A percentile compares a stretch with the other conserved stretches of the same genome.
Evolutionary conservation across 2,329 filamentous ascomycete genomes (phyloP).

Genomic region (Pestalotiopsis sp.): DNA sequence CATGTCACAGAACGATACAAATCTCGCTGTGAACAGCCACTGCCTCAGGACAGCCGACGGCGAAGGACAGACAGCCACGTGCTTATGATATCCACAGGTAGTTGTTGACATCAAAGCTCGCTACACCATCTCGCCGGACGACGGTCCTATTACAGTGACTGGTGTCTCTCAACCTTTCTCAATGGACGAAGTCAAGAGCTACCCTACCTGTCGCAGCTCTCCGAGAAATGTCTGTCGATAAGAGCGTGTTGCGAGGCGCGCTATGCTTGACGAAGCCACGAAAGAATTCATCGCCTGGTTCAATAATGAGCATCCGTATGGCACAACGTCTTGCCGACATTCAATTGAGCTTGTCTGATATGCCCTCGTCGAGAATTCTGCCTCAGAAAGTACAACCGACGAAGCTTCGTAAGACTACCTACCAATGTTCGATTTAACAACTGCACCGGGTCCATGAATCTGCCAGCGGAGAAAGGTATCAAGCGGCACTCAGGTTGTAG

Average conservation of each 20-base stretch:
- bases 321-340: slow-evolving; percentile 12
- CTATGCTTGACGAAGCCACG: slow-evolving; percentile 63
- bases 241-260: slow-evolving; percentile 61
- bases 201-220: slow-evolving; percentile 62
- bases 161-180: slow-evolving; percentile 50
- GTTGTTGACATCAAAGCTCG: slow-evolving; percentile 57
- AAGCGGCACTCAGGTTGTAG: slow-evolving; percentile 24
- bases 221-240: slow-evolving; percentile 63
- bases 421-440: slow-evolving; percentile 18
- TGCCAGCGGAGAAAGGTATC: slow-evolving; percentile 25
- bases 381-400: slow-evolving; percentile 5
- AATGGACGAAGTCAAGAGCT: slow-evolving; percentile 51
- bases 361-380: not conserved
- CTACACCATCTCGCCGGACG: slow-evolving; percentile 46
- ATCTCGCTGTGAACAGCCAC: too few relatives aligned
- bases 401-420: not conserved
- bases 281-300: slow-evolving; percentile 66
- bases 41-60: too few relatives aligned
- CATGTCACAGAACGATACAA: too few relatives aligned
- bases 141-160: slow-evolving; percentile 35
- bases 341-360: slow-evolving; percentile 16
- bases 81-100: too few relatives aligned
- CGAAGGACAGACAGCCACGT: too few relatives aligned
- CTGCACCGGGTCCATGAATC: slow-evolving; percentile 21
- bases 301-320: slow-evolving; percentile 37